These are phyloP conservation scores for Lablab purpureus DNA, from an alignment of 306 rosid species.

Conservation along the genomic window DNA sequence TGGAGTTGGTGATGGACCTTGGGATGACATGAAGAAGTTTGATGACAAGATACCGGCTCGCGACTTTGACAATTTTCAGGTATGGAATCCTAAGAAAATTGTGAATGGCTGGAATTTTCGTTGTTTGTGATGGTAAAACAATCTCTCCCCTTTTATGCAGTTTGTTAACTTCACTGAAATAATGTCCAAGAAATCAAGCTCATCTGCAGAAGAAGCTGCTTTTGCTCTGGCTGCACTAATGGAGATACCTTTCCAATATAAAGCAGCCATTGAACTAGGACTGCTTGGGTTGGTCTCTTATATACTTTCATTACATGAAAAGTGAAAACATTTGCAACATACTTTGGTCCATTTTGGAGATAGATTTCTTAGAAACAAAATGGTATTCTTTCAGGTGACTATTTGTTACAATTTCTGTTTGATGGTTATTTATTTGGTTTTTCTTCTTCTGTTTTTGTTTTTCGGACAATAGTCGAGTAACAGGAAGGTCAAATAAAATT, in stretches of 20 bases:
- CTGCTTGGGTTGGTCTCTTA: conserved; percentile 67
- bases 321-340: not conserved
- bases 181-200: conserved; percentile 53
- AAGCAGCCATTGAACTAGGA: conserved; percentile 67
- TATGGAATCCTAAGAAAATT: conserved; percentile 15
- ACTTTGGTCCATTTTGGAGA: not conserved
- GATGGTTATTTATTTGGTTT: not conserved
- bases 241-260: conserved; percentile 90
- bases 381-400: conserved; percentile 28
- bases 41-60: conserved; percentile 89
- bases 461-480: conserved; percentile 56
- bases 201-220: conserved; percentile 73
- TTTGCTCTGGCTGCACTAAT: conserved; percentile 94
- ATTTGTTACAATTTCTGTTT: conserved; percentile 17
- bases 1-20: conserved; percentile 96
- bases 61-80: conserved; percentile 89
- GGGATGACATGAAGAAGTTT: conserved; percentile 91
- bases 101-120: conserved; percentile 25
- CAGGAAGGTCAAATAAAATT: conserved; percentile 67
- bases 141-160: conserved; percentile 49
- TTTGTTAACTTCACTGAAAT: conserved; percentile 85
- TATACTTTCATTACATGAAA: conserved; percentile 13
- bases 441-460: not conserved
- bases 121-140: conserved; percentile 15
- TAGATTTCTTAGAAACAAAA: conserved; percentile 2